Base-by-base conservation (phyloP, 345 rosid species). In the Laguncularia racemosa region DNA sequence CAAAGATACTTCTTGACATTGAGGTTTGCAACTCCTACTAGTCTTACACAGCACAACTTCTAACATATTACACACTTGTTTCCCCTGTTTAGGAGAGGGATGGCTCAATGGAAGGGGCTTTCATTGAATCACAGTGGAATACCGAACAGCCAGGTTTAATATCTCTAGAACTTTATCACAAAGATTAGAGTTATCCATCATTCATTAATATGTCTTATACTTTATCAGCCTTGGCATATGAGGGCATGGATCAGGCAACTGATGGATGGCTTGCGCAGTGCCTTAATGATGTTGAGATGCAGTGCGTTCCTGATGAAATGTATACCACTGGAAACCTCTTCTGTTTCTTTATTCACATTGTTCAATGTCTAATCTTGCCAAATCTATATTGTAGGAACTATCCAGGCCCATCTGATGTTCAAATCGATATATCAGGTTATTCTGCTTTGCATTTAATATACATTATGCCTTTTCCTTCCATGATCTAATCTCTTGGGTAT, bases 201-300 rank as follows among this genome's bases (percentile, higher is more conserved):
- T 33, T 55, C 14, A 44, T 33, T 58, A 52, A 46, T 52, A 45
- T 23, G 58, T 66, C 68, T 50, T 26, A 48, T 44, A 51, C 48
- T 47, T 38, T 13, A 16, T 73, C 87, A 58, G 83, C 81, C 57
- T 69, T 84, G 9, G 57, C 81, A 69, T 82, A 69, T 16, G 87
- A 83, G 21, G 68, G 67, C 50, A 61, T 79, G 28, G 95, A 85
- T 75, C 80, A 73, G 44, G 67, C 81, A 45, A 73, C 81, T 67
- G 96, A 85, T 63, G 71, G 75, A 45, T 88, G 95, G 96, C 73
- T 82, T 46, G 76, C 86, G 55, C 79, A 84, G 46, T 91, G 82
- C 78, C 59, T 91, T 59, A 88, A 82, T 56, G 88, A 86, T 56
- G 16, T 76, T 2, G 95, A 86, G 51, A 78, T 77, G 73, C 71